These are phyloP conservation scores for Globisporangium splendens DNA, from an alignment of 352 stramenopile genomes.

Conservation along the genomic window DNA sequence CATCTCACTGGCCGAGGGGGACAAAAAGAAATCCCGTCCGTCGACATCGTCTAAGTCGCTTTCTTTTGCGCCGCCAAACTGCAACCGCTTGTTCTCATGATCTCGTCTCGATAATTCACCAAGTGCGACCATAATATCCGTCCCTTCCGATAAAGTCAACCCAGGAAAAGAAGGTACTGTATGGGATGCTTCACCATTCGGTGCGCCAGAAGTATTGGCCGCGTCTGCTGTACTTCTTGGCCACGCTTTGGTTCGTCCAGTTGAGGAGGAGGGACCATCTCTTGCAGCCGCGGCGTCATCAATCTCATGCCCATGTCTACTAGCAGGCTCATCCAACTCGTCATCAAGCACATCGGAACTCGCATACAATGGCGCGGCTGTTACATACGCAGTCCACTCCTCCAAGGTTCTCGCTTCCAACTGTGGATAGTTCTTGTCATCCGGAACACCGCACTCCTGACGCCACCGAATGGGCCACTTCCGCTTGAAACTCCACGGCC, in stretches of 20 bases:
- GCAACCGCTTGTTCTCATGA: constrained; percentile 25
- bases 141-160: constrained; percentile 72
- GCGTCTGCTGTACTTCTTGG: neutral
- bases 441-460: constrained; percentile 69
- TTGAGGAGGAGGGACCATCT: neutral
- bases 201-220: neutral
- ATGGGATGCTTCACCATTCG: neutral
- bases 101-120: constrained; percentile 35
- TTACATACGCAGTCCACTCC: constrained; percentile 78
- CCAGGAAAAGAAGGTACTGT: constrained; percentile 26
- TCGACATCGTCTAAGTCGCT: constrained; percentile 54
- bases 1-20: constrained; percentile 83
- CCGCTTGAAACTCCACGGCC: constrained; percentile 27
- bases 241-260: neutral
- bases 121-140: constrained; percentile 73
- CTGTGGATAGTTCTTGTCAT: constrained; percentile 55
- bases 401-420: constrained; percentile 64
- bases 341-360: constrained; percentile 54
- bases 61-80: constrained; percentile 45
- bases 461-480: constrained; percentile 73
- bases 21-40: constrained; percentile 73
- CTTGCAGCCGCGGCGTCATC: constrained; percentile 1
- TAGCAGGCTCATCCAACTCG: constrained; percentile 5
- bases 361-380: constrained; percentile 59
- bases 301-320: constrained; percentile 4